Conservation (phyloP, 345 rosid species). For the Gossypium longicalyx region DNA sequence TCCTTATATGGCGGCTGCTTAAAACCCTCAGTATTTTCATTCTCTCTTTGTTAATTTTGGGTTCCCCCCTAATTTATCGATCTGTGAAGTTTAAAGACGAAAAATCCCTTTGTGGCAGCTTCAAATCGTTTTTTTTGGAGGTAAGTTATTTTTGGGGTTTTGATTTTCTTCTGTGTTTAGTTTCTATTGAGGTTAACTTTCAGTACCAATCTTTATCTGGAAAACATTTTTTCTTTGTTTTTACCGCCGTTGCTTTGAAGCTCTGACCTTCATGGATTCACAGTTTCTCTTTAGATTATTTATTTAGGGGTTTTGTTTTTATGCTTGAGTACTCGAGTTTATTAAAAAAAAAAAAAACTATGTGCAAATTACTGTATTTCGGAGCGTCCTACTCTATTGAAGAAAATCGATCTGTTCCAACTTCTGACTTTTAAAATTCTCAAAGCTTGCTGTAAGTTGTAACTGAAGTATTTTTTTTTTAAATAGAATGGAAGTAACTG, state of each 20-base stretch:
- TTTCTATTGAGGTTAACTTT: background rate
- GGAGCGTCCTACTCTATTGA: background rate
- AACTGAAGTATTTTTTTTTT: background rate
- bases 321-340: constrained; percentile 9
- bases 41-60: background rate
- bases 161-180: background rate
- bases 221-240: background rate
- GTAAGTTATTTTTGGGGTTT: background rate
- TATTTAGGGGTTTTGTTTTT: background rate
- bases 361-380: background rate
- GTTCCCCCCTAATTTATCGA: background rate
- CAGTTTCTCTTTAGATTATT: constrained; percentile 1
- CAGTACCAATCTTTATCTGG: background rate
- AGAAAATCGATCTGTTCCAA: background rate
- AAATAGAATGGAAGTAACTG: background rate
- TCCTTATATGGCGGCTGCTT: constrained; percentile 15
- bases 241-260: background rate
- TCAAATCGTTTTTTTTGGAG: background rate
- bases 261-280: background rate
- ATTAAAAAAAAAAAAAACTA: background rate
- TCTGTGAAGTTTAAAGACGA: background rate
- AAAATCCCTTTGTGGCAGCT: background rate
- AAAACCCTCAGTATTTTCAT: background rate
- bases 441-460: background rate
- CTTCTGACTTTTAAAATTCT: background rate